Conservation (phyloP, 192 early-diverging fungal genomes). For the Phlyctochytrium arcticum region DNA sequence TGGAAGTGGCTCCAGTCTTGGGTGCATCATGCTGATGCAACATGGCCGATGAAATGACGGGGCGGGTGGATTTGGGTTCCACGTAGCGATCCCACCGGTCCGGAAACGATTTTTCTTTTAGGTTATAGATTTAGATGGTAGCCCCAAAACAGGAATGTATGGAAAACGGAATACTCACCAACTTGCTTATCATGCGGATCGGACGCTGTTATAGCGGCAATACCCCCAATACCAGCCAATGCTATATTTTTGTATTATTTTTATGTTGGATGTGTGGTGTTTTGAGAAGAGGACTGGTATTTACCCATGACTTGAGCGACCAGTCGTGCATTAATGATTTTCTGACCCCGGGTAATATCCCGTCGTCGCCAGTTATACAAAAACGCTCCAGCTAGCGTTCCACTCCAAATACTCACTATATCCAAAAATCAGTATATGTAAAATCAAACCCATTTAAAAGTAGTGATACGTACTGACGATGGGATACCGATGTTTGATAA, state of each 20-base stretch:
- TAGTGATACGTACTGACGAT: conserved; percentile 7
- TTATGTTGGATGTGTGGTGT: not conserved
- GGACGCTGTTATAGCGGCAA: conserved; percentile 9
- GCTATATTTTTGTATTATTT: not conserved
- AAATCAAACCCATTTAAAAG: not conserved
- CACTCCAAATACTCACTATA: conserved; percentile 11
- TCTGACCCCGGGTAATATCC: conserved; percentile 19
- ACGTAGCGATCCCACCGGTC: no score
- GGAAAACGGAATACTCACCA: conserved; percentile 1
- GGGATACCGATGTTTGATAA: conserved; percentile 17
- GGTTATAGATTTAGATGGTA: no score
- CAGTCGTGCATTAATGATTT: conserved; percentile 29
- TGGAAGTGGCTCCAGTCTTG: no score
- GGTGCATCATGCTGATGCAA: no score
- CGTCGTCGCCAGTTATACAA: conserved; percentile 13
- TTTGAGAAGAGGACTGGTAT: not conserved
- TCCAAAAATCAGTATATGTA: not conserved
- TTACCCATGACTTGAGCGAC: conserved; percentile 20
- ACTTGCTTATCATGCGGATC: conserved; percentile 21
- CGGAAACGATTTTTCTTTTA: no score
- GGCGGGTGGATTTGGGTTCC: no score
- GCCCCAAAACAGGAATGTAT: no score
- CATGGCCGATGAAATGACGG: no score
- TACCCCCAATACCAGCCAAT: conserved; percentile 14
- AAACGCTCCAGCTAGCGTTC: conserved; percentile 10